Percentiles rank a stretch among this genome's conserved stretches.
Evolutionary conservation across 495 filamentous ascomycete species (phyloP).

Genomic region (Lasiosphaeris hirsuta): DNA sequence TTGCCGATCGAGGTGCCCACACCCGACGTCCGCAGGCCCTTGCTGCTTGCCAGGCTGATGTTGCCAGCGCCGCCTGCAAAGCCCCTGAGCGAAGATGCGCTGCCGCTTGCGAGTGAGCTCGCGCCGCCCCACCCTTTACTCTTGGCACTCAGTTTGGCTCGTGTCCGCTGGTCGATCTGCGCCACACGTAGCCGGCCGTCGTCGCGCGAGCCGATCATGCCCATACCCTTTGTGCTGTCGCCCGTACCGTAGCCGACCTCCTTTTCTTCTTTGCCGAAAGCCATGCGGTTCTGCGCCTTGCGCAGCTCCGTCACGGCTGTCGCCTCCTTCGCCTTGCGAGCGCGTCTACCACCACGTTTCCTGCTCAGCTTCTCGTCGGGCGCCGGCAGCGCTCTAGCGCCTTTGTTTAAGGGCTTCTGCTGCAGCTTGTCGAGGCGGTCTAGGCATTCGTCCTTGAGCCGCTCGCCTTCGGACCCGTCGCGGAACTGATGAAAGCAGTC

Average conservation of each 20-base stretch:
- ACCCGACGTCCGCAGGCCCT: slow-evolving; percentile 71
- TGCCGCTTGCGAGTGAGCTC: slow-evolving; percentile 61
- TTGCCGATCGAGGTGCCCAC: slow-evolving; percentile 62
- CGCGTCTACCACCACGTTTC: slow-evolving; percentile 88
- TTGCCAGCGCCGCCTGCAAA: slow-evolving; percentile 59
- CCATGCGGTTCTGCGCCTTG: slow-evolving; percentile 94
- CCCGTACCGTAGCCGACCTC: slow-evolving; percentile 91
- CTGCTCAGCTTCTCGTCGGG: slow-evolving; percentile 93
- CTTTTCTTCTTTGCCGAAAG: slow-evolving; percentile 91
- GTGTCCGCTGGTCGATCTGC: slow-evolving; percentile 89
- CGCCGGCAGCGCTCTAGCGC: slow-evolving; percentile 80
- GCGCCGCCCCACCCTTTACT: slow-evolving; percentile 91
- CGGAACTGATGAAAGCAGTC: slow-evolving; percentile 81
- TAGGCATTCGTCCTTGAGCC: slow-evolving; percentile 78
- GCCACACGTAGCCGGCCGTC: slow-evolving; percentile 81
- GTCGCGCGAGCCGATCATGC: slow-evolving; percentile 89
- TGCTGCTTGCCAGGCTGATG: slow-evolving; percentile 62
- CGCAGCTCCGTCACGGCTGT: slow-evolving; percentile 95
- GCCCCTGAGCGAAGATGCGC: slow-evolving; percentile 72
- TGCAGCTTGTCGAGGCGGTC: slow-evolving; percentile 91
- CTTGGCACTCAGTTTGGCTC: slow-evolving; percentile 89
- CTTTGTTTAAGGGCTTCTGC: slow-evolving; percentile 89
- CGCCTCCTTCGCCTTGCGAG: slow-evolving; percentile 94
- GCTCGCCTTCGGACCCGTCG: slow-evolving; percentile 79
- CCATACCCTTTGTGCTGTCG: slow-evolving; percentile 81